phyloP scores from a whole-genome alignment of 306 rosid species.

The Quercus wislizeni region DNA sequence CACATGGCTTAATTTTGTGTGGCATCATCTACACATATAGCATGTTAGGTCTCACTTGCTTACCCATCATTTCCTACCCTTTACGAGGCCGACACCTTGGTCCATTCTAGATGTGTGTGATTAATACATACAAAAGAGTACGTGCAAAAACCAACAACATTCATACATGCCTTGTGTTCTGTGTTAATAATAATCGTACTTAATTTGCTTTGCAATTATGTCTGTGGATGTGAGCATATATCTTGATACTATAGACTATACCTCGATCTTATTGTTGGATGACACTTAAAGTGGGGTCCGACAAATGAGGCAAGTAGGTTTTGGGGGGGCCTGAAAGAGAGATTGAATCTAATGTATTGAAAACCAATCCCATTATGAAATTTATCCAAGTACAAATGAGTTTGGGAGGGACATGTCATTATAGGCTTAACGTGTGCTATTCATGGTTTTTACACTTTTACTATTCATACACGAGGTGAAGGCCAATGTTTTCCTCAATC shows the following conservation, averaged over 20 bases:
- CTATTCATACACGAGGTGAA: neutral
- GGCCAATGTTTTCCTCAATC: neutral
- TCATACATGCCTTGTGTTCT: slow-evolving; percentile 14
- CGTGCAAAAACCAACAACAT: neutral
- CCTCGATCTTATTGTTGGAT: slow-evolving; percentile 10
- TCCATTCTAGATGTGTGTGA: slow-evolving; percentile 24
- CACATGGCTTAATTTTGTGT: slow-evolving; percentile 37
- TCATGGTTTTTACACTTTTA: neutral
- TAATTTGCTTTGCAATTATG: neutral
- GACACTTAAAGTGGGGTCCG: slow-evolving; percentile 3
- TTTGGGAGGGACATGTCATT: neutral
- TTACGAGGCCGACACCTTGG: slow-evolving; percentile 39
- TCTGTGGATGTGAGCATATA: neutral
- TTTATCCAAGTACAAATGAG: neutral
- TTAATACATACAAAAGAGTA: neutral
- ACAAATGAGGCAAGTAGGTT: neutral
- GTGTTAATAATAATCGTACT: neutral
- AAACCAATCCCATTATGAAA: neutral
- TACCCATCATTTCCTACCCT: slow-evolving; percentile 50
- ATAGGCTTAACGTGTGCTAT: neutral
- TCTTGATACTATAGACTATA: slow-evolving; percentile 12
- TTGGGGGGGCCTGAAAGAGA: neutral
- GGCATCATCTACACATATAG: slow-evolving; percentile 23
- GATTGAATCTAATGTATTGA: neutral
- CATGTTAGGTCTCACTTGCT: slow-evolving; percentile 32